Conservation (phyloP, 768 basidiomycete genomes). For the Coprinellus aureogranulatus region DNA sequence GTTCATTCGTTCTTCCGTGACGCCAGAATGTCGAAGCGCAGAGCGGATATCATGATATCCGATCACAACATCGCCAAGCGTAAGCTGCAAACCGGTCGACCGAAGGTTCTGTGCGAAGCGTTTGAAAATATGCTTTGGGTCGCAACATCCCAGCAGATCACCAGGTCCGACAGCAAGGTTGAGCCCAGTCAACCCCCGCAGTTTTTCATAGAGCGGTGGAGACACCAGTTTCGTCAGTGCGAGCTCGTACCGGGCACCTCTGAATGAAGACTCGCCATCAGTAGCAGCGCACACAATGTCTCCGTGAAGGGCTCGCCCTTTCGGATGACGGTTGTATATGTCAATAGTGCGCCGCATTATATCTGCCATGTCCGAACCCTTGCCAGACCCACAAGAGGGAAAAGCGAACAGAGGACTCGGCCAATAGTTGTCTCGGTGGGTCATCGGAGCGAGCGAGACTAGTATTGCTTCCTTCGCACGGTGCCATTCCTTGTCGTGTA, state of each 20-base stretch:
- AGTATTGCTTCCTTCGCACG: constrained; percentile 25
- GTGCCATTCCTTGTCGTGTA: constrained; percentile 8
- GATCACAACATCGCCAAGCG: constrained; percentile 12
- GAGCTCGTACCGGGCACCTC: constrained; percentile 16
- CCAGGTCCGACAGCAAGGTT: constrained; percentile 17
- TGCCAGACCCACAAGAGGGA: constrained; percentile 22
- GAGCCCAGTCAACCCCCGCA: constrained; percentile 17
- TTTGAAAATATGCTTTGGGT: constrained; percentile 24
- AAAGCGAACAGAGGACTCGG: constrained; percentile 18
- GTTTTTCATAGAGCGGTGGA: too few relatives aligned
- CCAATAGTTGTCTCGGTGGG: constrained; percentile 20
- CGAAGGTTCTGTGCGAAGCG: constrained; percentile 19
- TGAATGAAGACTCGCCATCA: constrained; percentile 27
- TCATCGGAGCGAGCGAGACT: constrained; percentile 24
- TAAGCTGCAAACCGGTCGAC: constrained; percentile 6
- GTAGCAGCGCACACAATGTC: constrained; percentile 20
- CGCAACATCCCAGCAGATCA: constrained; percentile 17
- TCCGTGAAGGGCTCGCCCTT: constrained; percentile 19
- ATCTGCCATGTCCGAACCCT: constrained; percentile 17
- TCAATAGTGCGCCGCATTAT: constrained; percentile 6
- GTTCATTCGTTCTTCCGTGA: constrained; percentile 7
- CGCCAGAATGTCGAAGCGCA: not conserved
- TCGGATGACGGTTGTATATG: constrained; percentile 15
- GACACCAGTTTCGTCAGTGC: constrained; percentile 13
- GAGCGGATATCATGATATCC: constrained; percentile 7